These are phyloP conservation scores for Geotrichum carabidarum DNA, from an alignment of 1,139 yeast species.

Conservation along the genomic window DNA sequence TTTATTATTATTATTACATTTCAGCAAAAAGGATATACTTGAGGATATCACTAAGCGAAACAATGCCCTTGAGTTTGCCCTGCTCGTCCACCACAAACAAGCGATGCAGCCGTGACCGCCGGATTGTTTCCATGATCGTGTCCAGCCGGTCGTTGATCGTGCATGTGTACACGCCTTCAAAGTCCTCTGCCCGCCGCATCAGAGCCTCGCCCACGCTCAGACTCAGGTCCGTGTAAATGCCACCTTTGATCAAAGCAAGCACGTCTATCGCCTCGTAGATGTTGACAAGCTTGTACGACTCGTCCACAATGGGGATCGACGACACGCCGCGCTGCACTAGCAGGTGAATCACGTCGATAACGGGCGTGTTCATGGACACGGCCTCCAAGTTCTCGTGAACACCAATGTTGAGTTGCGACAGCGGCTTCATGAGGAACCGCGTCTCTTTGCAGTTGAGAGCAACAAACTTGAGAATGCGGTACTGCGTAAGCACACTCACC, in stretches of 20 bases:
- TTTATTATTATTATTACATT: not conserved
- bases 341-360: constrained; percentile 84
- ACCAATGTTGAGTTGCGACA: constrained; percentile 64
- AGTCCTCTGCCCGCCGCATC: constrained; percentile 90
- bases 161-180: constrained; percentile 97
- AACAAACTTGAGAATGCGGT: constrained; percentile 90
- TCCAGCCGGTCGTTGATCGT: constrained; percentile 81
- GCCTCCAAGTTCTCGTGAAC: constrained; percentile 59
- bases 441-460: constrained; percentile 95
- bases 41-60: constrained; percentile 87
- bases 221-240: constrained; percentile 84
- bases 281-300: constrained; percentile 64
- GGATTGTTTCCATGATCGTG: constrained; percentile 87
- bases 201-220: constrained; percentile 94
- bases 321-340: constrained; percentile 76
- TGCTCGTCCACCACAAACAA: constrained; percentile 84
- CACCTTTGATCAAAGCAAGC: constrained; percentile 86
- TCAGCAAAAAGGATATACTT: constrained; percentile 74
- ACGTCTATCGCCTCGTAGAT: constrained; percentile 97
- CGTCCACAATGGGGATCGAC: constrained; percentile 90
- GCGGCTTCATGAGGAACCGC: constrained; percentile 71
- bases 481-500: constrained; percentile 91
- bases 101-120: constrained; percentile 87
- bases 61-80: constrained; percentile 73
- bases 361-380: constrained; percentile 88